Evolutionary conservation across 768 basidiomycete species (phyloP).

Genomic region (Zangia roseola): DNA sequence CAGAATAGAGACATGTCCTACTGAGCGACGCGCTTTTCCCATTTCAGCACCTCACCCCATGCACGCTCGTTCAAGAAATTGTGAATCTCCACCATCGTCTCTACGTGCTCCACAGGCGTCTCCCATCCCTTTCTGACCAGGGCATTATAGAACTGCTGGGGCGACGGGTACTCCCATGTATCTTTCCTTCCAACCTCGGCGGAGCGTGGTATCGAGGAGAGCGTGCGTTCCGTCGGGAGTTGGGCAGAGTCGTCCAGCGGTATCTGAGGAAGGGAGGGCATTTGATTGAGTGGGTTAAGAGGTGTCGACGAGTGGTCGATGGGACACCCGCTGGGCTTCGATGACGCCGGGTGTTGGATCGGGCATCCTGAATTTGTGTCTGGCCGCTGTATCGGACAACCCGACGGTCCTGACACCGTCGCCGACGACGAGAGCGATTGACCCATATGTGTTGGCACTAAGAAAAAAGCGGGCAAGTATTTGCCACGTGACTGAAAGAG

Average conservation of each 20-base stretch:
- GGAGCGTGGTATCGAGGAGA: conserved; percentile 85
- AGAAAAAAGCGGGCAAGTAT: neutral
- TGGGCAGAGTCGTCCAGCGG: conserved; percentile 52
- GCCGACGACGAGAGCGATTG: conserved; percentile 16
- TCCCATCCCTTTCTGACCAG: conserved; percentile 96
- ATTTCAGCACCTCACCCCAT: conserved; percentile 91
- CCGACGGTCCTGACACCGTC: conserved; percentile 2
- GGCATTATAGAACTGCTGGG: conserved; percentile 98
- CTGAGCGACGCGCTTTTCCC: conserved; percentile 68
- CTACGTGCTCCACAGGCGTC: conserved; percentile 93
- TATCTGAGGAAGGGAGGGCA: conserved; percentile 78
- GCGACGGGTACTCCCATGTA: conserved; percentile 94
- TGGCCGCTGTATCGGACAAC: conserved; percentile 12
- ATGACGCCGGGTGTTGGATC: conserved; percentile 33
- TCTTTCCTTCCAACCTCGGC: conserved; percentile 18
- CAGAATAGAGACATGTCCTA: conserved; percentile 7
- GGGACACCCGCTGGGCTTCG: conserved; percentile 49
- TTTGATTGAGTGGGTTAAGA: conserved; percentile 79
- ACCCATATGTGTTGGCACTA: conserved; percentile 9
- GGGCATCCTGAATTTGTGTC: conserved; percentile 36
- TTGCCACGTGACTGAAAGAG: conserved; percentile 10
- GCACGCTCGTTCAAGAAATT: conserved; percentile 97
- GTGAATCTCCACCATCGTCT: conserved; percentile 97
- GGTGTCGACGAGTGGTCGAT: conserved; percentile 48
- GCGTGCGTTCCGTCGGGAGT: conserved; percentile 72